These are phyloP conservation scores for Solanum tarijense DNA, from an alignment of 257 asterid species.

Conservation along the genomic window DNA sequence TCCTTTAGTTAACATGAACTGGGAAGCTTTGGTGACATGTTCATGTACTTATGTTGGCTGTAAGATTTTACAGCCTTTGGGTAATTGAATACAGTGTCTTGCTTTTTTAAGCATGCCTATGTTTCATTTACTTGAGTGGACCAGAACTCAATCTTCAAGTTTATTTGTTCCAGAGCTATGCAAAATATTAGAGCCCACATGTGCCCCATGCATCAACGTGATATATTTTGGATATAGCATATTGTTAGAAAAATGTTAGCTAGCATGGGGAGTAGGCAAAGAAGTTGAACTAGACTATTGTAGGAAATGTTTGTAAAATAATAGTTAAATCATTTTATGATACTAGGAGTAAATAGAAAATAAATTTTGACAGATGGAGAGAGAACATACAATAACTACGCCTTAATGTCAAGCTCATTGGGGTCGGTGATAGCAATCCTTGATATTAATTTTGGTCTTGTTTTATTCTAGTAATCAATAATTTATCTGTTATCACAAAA, in stretches of 20 bases:
- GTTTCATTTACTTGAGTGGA: not conserved
- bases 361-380: not conserved
- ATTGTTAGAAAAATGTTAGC: not conserved
- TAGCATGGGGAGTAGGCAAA: not conserved
- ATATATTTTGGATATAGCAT: not conserved
- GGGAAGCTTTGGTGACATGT: not conserved
- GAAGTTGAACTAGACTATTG: not conserved
- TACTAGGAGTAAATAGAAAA: not conserved
- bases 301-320: not conserved
- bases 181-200: not conserved
- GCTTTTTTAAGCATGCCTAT: not conserved
- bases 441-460: not conserved
- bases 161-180: not conserved
- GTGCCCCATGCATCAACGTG: not conserved
- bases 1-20: not conserved
- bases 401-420: not conserved
- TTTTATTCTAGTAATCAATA: not conserved
- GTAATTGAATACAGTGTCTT: not conserved
- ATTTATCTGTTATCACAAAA: not conserved
- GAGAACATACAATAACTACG: not conserved
- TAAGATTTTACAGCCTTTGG: not conserved
- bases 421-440: not conserved
- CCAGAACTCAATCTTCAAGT: not conserved
- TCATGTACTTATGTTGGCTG: not conserved
- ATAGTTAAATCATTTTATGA: not conserved